These are phyloP conservation scores for Akanthomyces dipterigenus DNA, from an alignment of 2,329 filamentous ascomycete genomes.

Conservation along the genomic window DNA sequence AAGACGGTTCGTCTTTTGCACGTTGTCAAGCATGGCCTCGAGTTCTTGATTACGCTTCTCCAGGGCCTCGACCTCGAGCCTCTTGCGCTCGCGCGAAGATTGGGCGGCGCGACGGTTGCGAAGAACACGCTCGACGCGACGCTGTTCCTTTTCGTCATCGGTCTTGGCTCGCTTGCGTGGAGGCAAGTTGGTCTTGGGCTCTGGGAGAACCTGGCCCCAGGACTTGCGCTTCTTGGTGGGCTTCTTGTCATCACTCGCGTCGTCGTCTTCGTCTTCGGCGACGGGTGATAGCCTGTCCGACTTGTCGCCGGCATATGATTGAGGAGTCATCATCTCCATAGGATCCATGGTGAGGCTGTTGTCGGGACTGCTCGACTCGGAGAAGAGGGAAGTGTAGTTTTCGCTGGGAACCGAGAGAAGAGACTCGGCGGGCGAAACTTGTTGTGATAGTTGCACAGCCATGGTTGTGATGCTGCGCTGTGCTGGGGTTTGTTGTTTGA, in stretches of 20 bases:
- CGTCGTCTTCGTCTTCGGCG: conserved; percentile 14
- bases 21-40: conserved; percentile 53
- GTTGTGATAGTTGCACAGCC: conserved; percentile 14
- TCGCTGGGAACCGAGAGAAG: conserved; percentile 45
- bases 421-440: conserved; percentile 46
- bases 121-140: conserved; percentile 92
- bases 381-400: conserved; percentile 43
- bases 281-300: conserved; percentile 1
- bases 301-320: conserved; percentile 30
- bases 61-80: conserved; percentile 78
- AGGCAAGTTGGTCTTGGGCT: conserved; percentile 92
- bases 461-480: conserved; percentile 11
- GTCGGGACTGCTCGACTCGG: conserved; percentile 23
- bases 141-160: conserved; percentile 97
- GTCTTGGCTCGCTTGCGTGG: conserved; percentile 98
- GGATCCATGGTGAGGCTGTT: conserved; percentile 32
- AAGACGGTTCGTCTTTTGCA: conserved; percentile 46
- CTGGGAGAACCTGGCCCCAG: conserved; percentile 94
- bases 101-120: conserved; percentile 93
- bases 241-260: conserved; percentile 53
- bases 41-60: conserved; percentile 69
- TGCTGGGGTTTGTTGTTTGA: conserved; percentile 12
- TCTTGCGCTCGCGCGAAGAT: conserved; percentile 91
- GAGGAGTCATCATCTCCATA: conserved; percentile 44
- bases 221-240: conserved; percentile 91